Evolutionary conservation across 1,284 basidiomycete species (phyloP).

Genomic region (Leccinum subfulvum): DNA sequence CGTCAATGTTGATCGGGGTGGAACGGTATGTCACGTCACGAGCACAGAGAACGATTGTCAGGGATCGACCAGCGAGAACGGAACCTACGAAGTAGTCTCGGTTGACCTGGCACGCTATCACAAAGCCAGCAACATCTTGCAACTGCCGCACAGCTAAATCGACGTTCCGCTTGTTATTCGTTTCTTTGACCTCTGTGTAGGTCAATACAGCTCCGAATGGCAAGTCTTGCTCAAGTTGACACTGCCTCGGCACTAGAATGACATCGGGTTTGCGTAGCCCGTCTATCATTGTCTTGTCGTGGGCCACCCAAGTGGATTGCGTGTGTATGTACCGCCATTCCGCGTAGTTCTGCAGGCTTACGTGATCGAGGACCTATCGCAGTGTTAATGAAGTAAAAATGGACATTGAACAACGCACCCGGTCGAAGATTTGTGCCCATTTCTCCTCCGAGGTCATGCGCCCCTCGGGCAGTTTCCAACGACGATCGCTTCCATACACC

Average conservation of each 20-base stretch:
- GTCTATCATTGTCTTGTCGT: background rate
- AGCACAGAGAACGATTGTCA: background rate
- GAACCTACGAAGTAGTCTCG: background rate
- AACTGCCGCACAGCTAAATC: background rate
- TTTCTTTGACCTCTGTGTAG: background rate
- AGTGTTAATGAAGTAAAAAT: background rate
- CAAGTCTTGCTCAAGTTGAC: fast-evolving
- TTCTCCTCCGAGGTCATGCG: background rate
- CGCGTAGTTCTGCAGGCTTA: background rate
- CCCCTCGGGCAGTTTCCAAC: background rate
- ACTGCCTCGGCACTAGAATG: background rate
- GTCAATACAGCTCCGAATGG: background rate
- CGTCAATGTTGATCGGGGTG: background rate
- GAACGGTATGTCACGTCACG: background rate
- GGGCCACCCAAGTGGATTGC: background rate
- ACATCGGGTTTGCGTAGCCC: background rate
- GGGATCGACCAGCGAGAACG: background rate
- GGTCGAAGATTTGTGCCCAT: background rate
- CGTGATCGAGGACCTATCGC: background rate
- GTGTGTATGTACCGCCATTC: background rate
- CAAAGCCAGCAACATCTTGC: background rate
- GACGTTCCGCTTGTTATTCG: background rate
- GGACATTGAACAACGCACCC: background rate
- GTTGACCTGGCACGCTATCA: background rate
- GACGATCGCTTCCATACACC: background rate